Evolutionary conservation across 129 eudicot species (phyloP), one percentile per base, ranked within the genome.

Genomic region (Chrysanthemum seticuspe): DNA sequence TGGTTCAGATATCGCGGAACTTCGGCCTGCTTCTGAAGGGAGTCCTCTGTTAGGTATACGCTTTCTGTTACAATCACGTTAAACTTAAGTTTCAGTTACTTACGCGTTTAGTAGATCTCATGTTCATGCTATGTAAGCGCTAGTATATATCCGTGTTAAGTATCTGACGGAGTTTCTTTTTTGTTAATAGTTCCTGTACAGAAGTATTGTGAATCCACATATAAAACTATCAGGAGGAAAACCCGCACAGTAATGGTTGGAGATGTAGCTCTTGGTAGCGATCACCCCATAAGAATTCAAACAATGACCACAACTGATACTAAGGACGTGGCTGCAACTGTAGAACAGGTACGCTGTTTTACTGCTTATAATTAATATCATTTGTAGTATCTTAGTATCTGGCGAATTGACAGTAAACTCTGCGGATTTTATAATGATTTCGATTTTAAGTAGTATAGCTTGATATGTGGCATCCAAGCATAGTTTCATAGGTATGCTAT

Each of bases 241-340:
- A 93, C 98, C 23, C 73, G 92, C 71, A 93, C 96, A 0, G 98
- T 93, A 76, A 87, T 90, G 98, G 92, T 93, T 67, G 98, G 98
- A 75, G 88, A 90, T 84, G 98, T 93, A 76, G 89, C 97, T 66
- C 84, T 93, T 63, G 98, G 98, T 75, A 93, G 98, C 49, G 91
- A 93, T 36, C 98, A 93, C 81, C 98, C 98, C 29, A 93, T 93
- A 62, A 86, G 96, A 81, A 77, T 93, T 79, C 98, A 93, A 71
- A 93, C 98, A 14, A 93, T 93, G 98, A 93, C 98, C 51, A 93
- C 98, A 68, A 76, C 97, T 6, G 98, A 93, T 75, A 93, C 98
- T 2, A 93, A 93, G 78, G 97, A 93, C 68, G 87, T 93, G 34
- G 91, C 96, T 68, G 96, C 83, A 73, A 93, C 98, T 15, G 98